phyloP scores from a whole-genome alignment of 1,139 yeast genomes.

The Blastobotrys capitulatus region DNA sequence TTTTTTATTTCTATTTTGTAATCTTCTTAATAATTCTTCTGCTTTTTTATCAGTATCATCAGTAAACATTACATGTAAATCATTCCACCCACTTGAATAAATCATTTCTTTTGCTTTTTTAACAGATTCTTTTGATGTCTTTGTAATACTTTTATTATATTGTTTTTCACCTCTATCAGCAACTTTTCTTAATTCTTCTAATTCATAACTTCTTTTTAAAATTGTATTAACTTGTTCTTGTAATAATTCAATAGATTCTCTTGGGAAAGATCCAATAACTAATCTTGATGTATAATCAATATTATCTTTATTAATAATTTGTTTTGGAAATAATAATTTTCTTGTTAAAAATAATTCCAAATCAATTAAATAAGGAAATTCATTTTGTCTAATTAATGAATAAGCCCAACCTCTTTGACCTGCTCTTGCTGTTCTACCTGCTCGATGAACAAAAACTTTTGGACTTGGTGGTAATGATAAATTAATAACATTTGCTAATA shows the following conservation, averaged over 20 bases:
- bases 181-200: slow-evolving; percentile 59
- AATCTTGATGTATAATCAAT: slow-evolving; percentile 71
- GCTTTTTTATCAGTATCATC: slow-evolving; percentile 59
- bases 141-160: slow-evolving; percentile 75
- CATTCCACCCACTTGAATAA: slow-evolving; percentile 72
- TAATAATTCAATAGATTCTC: slow-evolving; percentile 61
- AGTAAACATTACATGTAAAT: slow-evolving; percentile 73
- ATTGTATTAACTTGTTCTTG: slow-evolving; percentile 68
- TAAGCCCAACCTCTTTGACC: slow-evolving; percentile 99
- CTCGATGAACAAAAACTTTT: slow-evolving; percentile 91
- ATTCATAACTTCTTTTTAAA: slow-evolving; percentile 62
- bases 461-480: slow-evolving; percentile 88
- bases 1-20: slow-evolving; percentile 54
- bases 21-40: slow-evolving; percentile 61
- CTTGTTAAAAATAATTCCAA: slow-evolving; percentile 86
- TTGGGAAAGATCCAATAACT: slow-evolving; percentile 78
- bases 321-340: slow-evolving; percentile 48
- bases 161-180: slow-evolving; percentile 83
- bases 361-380: slow-evolving; percentile 84
- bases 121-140: slow-evolving; percentile 81
- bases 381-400: slow-evolving; percentile 78
- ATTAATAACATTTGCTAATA: slow-evolving; percentile 88
- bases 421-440: slow-evolving; percentile 99
- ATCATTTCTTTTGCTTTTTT: slow-evolving; percentile 79
- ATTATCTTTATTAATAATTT: slow-evolving; percentile 28